Evolutionary conservation across 2,329 filamentous ascomycete species (phyloP).

Genomic region (Colletotrichum sp.): DNA sequence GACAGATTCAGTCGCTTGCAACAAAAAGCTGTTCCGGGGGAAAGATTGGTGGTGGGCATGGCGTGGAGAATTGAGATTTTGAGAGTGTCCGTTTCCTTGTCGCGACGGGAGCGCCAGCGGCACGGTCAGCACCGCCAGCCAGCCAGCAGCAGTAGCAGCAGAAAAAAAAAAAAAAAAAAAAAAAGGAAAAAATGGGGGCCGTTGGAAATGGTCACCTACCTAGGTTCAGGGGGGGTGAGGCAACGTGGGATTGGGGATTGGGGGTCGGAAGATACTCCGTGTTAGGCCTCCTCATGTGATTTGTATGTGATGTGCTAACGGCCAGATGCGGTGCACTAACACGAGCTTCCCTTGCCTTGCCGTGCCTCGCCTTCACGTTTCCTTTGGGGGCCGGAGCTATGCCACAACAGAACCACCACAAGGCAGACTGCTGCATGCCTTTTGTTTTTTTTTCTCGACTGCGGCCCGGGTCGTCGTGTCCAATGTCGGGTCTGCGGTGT

Average conservation of each 20-base stretch:
- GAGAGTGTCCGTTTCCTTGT: no score
- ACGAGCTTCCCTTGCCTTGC: neutral
- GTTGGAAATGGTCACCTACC: neutral
- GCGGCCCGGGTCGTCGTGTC: neutral
- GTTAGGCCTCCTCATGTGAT: neutral
- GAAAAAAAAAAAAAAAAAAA: neutral
- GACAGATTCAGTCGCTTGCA: no score
- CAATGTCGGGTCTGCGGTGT: neutral
- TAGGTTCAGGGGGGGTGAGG: neutral
- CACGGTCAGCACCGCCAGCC: no score
- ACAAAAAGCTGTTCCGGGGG: no score
- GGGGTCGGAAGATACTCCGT: conserved; percentile 1
- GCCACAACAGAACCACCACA: neutral
- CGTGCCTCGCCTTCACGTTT: neutral
- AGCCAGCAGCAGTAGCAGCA: no score
- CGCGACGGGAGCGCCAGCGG: no score
- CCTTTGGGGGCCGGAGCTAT: neutral
- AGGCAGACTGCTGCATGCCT: neutral
- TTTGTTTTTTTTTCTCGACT: neutral
- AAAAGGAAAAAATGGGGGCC: neutral
- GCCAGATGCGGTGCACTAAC: neutral
- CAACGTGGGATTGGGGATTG: neutral
- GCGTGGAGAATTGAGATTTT: no score
- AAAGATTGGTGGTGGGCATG: no score
- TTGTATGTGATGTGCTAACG: neutral